Evolutionary conservation across 2,329 filamentous ascomycete species (phyloP).

Genomic region (Pseudogymnoascus sp.): DNA sequence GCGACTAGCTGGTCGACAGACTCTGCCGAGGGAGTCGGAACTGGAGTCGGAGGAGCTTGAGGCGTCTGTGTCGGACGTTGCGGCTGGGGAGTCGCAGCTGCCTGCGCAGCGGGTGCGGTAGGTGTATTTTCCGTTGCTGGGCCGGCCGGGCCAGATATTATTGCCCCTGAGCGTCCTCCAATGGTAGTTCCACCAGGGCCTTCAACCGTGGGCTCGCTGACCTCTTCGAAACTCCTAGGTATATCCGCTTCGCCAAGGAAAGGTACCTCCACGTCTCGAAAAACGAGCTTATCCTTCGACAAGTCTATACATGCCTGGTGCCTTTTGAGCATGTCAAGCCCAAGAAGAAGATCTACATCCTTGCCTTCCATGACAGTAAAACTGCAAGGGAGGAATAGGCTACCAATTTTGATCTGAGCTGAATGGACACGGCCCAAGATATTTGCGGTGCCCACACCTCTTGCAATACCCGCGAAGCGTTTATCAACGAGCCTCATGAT

Average conservation of each 20-base stretch:
- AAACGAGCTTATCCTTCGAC: slow-evolving; percentile 72
- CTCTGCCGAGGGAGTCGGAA: slow-evolving; percentile 41
- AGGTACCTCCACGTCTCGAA: slow-evolving; percentile 77
- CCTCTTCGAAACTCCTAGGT: slow-evolving; percentile 70
- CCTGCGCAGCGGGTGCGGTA: slow-evolving; percentile 20
- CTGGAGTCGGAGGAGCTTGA: slow-evolving; percentile 18
- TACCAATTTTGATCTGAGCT: slow-evolving; percentile 88
- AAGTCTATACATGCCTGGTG: slow-evolving; percentile 92
- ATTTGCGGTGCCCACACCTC: slow-evolving; percentile 85
- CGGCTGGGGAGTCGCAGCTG: slow-evolving; percentile 16
- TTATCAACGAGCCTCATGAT: slow-evolving; percentile 95
- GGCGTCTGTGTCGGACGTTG: slow-evolving; percentile 22
- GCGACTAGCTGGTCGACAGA: slow-evolving; percentile 67
- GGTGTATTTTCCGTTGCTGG: slow-evolving; percentile 20
- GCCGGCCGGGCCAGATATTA: slow-evolving; percentile 44
- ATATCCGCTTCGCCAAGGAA: slow-evolving; percentile 93
- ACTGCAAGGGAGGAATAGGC: slow-evolving; percentile 78
- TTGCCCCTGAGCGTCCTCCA: slow-evolving; percentile 71
- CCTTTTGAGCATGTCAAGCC: slow-evolving; percentile 92
- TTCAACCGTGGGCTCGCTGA: slow-evolving; percentile 72
- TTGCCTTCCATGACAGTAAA: slow-evolving; percentile 99
- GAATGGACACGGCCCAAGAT: slow-evolving; percentile 94
- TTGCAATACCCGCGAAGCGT: slow-evolving; percentile 83
- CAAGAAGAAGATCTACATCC: slow-evolving; percentile 83
- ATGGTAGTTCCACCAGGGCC: slow-evolving; percentile 86